These are phyloP conservation scores for Boletus tomentosulus DNA, from an alignment of 768 basidiomycete genomes.

Conservation along the genomic window DNA sequence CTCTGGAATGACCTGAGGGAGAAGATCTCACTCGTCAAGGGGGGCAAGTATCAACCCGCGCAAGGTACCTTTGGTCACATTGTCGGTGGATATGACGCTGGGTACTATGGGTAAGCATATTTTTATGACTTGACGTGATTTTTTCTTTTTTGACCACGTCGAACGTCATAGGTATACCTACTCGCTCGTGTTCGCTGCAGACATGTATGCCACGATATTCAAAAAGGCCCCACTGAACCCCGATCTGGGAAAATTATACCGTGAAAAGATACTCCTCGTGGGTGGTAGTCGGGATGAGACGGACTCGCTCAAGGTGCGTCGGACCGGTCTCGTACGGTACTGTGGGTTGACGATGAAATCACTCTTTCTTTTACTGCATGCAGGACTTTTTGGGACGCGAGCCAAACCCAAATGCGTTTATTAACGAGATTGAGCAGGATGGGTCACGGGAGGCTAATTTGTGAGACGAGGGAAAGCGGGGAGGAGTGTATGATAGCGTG, in stretches of 20 bases:
- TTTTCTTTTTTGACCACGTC: background rate
- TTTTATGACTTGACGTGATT: too few relatives aligned
- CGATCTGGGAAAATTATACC: constrained; percentile 60
- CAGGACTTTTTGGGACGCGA: constrained; percentile 76
- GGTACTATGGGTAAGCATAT: constrained; percentile 54
- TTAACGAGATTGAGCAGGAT: constrained; percentile 55
- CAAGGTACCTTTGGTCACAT: constrained; percentile 78
- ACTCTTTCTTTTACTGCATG: too few relatives aligned
- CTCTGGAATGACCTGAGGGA: constrained; percentile 77
- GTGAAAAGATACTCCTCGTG: constrained; percentile 67
- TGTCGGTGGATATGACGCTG: constrained; percentile 65
- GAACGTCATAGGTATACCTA: constrained; percentile 53
- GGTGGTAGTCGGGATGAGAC: constrained; percentile 76
- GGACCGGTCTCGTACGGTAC: too few relatives aligned
- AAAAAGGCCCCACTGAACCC: constrained; percentile 73
- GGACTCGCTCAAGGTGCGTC: constrained; percentile 62
- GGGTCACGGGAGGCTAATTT: background rate
- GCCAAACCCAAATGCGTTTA: constrained; percentile 72
- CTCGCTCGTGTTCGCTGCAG: constrained; percentile 58
- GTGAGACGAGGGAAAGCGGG: background rate
- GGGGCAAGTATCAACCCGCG: constrained; percentile 53
- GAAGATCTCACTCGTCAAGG: constrained; percentile 64
- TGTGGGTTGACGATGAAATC: background rate
- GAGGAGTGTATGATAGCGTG: background rate
- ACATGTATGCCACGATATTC: constrained; percentile 75